Base-by-base conservation (phyloP, 176 grass and related monocot species). In the Oryza rufipogon region DNA sequence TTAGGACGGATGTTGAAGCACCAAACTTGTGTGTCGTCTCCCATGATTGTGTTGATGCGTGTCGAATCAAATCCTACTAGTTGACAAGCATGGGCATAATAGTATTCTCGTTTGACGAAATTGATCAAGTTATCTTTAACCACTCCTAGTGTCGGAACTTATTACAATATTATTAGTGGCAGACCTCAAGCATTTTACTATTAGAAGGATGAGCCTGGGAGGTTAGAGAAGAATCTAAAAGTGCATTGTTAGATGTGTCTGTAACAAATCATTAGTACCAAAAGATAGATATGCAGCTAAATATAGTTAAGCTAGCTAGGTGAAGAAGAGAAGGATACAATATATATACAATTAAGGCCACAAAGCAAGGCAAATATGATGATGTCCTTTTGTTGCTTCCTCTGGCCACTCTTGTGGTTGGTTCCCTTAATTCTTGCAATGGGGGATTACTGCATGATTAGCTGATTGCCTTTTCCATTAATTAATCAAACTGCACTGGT, bases 1-100 rank as follows among this genome's bases (percentile, higher is more conserved):
- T 39, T 10, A 30, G 26, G 54, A 48, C 76, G 32, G 2, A 65
- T 13, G 86, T 82, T 77, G 73, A 82, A 30, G 73, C 66, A 71
- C 26, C 77, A 49, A 16, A 71, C n/a, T 72, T 56, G 42, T 65
- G 30, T 71, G n/a, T 36, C 49, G 49, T 38, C 23, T 66, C 63
- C 47, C 64, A 84, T 88, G 86, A 88, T 88, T 88, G 81, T 49
- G 58, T 73, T 79, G 81, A 73, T 56, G 60, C 9, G 42, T 84
- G 68, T 32, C 68, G 64, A 78, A 88, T 66, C 17, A 32, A 73
- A 39, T 20, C 42, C 66, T 64, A 9, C 51, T 76, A 88, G 56
- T 87, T 78, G 86, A 73, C 80, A 67, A 72, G 42, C n/a, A 78
- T 51, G 30, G 48, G 15, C 22, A 80, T 61, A 28, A 39, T 46